A percentile compares a stretch with the other conserved stretches of the same genome.
Evolutionary conservation across 345 rosid genomes (phyloP).

Genomic region (Acer yangbiense): DNA sequence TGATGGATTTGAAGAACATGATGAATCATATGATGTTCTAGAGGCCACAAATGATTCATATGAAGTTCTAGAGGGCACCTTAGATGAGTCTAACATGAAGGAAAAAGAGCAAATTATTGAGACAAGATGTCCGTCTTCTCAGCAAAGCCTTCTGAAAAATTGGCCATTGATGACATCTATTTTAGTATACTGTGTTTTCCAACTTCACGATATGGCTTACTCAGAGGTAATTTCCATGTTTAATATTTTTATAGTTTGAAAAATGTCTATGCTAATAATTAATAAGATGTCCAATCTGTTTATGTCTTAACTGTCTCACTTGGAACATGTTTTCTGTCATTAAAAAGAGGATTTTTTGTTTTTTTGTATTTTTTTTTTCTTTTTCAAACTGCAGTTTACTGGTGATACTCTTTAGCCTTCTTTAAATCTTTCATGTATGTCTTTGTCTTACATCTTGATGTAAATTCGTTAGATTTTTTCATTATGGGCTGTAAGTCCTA

Average conservation of each 20-base stretch:
- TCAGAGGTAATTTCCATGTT: conserved; percentile 31
- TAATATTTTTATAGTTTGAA: background rate
- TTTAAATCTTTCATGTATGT: background rate
- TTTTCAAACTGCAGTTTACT: too few species aligned
- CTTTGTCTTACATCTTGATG: background rate
- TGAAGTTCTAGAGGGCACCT: conserved; percentile 19
- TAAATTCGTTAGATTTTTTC: conserved; percentile 46
- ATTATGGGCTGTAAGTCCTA: conserved; percentile 58
- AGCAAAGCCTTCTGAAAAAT: conserved; percentile 39
- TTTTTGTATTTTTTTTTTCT: background rate
- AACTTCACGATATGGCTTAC: conserved; percentile 61
- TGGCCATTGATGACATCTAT: conserved; percentile 56
- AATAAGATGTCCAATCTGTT: background rate
- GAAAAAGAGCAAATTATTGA: conserved; percentile 15
- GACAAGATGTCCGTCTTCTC: conserved; percentile 19
- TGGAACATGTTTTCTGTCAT: background rate
- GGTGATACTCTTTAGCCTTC: background rate
- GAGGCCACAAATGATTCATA: conserved; percentile 13
- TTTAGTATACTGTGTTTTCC: conserved; percentile 46
- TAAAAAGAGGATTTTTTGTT: background rate
- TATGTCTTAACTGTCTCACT: conserved; percentile 1
- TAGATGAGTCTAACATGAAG: conserved; percentile 6
- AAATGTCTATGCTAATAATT: background rate
- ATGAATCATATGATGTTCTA: too few species aligned
- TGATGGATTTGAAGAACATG: conserved; percentile 12